These are phyloP conservation scores for Leccinum subfulvum DNA, from an alignment of 1,284 basidiomycete species.

Conservation along the genomic window DNA sequence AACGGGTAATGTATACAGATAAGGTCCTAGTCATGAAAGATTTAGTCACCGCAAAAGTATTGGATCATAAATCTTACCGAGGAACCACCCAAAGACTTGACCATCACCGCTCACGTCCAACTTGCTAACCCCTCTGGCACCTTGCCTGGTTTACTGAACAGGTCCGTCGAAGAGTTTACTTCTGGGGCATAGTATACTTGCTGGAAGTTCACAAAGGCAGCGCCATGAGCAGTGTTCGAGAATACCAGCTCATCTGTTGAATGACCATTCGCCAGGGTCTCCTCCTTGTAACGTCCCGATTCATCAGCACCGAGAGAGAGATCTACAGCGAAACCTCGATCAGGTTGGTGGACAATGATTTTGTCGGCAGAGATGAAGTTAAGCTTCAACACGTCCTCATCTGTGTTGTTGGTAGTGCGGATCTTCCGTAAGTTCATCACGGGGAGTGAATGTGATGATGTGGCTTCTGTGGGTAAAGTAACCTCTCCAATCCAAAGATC, in stretches of 20 bases:
- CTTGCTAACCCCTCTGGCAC: conserved; percentile 58
- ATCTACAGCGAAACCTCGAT: conserved; percentile 54
- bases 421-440: conserved; percentile 44
- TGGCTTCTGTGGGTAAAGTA: conserved; percentile 40
- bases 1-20: conserved; percentile 59
- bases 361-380: conserved; percentile 49
- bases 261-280: conserved; percentile 50
- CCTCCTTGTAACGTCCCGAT: conserved; percentile 48
- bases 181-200: conserved; percentile 57
- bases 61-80: conserved; percentile 45
- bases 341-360: conserved; percentile 57
- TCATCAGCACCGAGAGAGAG: conserved; percentile 46
- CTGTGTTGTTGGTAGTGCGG: conserved; percentile 42
- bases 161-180: conserved; percentile 39
- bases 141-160: conserved; percentile 71
- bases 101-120: conserved; percentile 66
- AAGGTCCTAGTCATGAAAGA: conserved; percentile 48
- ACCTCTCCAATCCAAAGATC: conserved; percentile 66
- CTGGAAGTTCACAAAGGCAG: conserved; percentile 66
- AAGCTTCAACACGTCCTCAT: conserved; percentile 41
- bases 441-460: conserved; percentile 28
- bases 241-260: conserved; percentile 57
- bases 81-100: conserved; percentile 65
- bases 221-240: conserved; percentile 35
- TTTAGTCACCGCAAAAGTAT: conserved; percentile 3